Evolutionary conservation across 2,329 filamentous ascomycete genomes (phyloP).

Genomic region (Fusarium buxicola): DNA sequence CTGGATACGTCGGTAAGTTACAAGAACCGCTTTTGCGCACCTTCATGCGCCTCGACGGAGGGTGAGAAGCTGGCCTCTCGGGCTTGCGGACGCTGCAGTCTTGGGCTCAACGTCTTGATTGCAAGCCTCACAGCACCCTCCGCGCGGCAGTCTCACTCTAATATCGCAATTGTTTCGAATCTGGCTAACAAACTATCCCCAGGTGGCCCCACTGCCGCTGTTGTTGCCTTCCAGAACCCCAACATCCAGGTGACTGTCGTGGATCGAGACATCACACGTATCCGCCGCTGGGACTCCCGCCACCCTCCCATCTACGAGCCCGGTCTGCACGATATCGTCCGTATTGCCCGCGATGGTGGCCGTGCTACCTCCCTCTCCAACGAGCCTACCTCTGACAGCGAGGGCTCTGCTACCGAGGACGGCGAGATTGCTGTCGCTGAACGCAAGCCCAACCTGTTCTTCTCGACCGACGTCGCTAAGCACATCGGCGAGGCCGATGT

Average conservation of each 20-base stretch:
- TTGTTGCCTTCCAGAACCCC: conserved; percentile 80
- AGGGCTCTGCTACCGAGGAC: conserved; percentile 48
- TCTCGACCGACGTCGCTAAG: conserved; percentile 74
- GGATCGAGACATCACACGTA: conserved; percentile 73
- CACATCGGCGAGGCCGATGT: conserved; percentile 76
- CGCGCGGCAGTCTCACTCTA: conserved; percentile 10
- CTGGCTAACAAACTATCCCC: conserved; percentile 27
- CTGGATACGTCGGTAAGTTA: conserved; percentile 78
- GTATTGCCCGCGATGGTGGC: conserved; percentile 70
- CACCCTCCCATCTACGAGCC: conserved; percentile 83
- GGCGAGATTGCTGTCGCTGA: conserved; percentile 52
- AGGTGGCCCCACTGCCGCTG: conserved; percentile 81
- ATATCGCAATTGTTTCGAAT: conserved; percentile 19
- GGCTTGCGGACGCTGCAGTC: not conserved
- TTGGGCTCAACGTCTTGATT: conserved; percentile 14
- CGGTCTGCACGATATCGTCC: conserved; percentile 75
- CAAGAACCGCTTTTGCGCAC: not conserved
- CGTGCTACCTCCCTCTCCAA: conserved; percentile 57
- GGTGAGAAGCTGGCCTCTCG: not conserved
- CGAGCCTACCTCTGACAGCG: conserved; percentile 49
- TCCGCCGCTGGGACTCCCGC: conserved; percentile 78
- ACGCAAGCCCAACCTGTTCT: conserved; percentile 75
- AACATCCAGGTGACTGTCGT: conserved; percentile 79
- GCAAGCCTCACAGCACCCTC: conserved; percentile 17
- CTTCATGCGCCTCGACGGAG: not conserved